A percentile compares a stretch with the other conserved stretches of the same genome.
These are phyloP conservation scores for Aspergillus nidulans DNA, from an alignment of 495 filamentous ascomycete genomes.

Conservation along the genomic window DNA sequence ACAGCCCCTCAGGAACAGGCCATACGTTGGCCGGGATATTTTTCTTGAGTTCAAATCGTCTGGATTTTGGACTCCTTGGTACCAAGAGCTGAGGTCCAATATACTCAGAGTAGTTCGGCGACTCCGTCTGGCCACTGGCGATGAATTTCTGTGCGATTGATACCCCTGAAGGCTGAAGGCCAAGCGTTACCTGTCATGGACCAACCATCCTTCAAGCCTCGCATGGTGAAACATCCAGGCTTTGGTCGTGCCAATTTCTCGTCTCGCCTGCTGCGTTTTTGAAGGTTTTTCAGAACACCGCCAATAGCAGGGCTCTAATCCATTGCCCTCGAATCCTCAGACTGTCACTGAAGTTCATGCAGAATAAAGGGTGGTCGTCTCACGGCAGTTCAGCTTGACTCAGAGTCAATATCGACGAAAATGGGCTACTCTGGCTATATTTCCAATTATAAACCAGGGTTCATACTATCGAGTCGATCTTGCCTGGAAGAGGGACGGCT, in stretches of 20 bases:
- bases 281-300: background rate
- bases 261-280: background rate
- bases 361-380: background rate
- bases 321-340: background rate
- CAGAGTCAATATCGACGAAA: background rate
- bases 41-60: background rate
- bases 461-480: background rate
- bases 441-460: background rate
- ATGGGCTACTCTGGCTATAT: background rate
- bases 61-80: background rate
- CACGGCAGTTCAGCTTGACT: background rate
- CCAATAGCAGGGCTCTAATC: background rate
- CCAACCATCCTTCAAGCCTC: background rate
- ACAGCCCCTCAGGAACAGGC: too few relatives aligned
- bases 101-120: background rate
- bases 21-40: too few relatives aligned
- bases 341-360: background rate
- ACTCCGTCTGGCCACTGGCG: background rate
- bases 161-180: background rate
- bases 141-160: background rate
- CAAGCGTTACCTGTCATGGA: background rate
- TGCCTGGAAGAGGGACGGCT: background rate
- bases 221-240: background rate
- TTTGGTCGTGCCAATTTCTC: background rate
- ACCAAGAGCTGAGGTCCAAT: background rate